Evolutionary conservation across 371 early-diverging fungal genomes (phyloP).

Genomic region (Saksenaea vasiformis): DNA sequence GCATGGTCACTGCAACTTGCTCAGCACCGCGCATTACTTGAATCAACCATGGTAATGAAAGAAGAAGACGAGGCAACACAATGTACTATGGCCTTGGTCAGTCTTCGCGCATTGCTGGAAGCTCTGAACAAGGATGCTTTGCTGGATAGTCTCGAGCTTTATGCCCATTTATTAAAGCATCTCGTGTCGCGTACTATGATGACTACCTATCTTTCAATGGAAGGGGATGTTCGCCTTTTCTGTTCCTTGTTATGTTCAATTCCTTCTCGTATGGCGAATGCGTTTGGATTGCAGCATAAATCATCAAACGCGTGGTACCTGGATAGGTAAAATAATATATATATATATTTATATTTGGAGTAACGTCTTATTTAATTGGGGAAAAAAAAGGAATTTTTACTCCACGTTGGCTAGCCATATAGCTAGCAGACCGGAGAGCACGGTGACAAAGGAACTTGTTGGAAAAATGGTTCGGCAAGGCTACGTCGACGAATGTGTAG

Average conservation of each 20-base stretch:
- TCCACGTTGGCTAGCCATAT: slow-evolving; percentile 10
- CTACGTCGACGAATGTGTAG: slow-evolving; percentile 23
- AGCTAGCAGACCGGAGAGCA: slow-evolving; percentile 5
- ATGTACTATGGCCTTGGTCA: background rate
- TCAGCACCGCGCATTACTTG: background rate
- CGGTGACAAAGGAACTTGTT: slow-evolving; percentile 16
- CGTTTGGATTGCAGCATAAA: slow-evolving; percentile 21
- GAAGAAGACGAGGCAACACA: background rate
- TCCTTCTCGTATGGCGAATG: slow-evolving; percentile 30
- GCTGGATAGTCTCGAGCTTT: background rate
- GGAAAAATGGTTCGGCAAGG: slow-evolving; percentile 37
- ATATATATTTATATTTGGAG: too few species aligned
- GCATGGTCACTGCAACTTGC: background rate
- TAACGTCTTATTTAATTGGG: too few species aligned
- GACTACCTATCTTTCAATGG: background rate
- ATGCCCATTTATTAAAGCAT: background rate
- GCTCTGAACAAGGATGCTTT: background rate
- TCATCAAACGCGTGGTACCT: slow-evolving; percentile 13
- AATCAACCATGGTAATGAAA: background rate
- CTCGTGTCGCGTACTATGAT: background rate
- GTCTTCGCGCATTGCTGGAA: background rate
- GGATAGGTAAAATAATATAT: slow-evolving; percentile 16
- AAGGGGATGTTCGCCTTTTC: slow-evolving; percentile 8
- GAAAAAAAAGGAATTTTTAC: slow-evolving; percentile 6
- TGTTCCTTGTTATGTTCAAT: slow-evolving; percentile 34